phyloP scores from a whole-genome alignment of 495 filamentous ascomycete species.

The Haplographium delicatum region DNA sequence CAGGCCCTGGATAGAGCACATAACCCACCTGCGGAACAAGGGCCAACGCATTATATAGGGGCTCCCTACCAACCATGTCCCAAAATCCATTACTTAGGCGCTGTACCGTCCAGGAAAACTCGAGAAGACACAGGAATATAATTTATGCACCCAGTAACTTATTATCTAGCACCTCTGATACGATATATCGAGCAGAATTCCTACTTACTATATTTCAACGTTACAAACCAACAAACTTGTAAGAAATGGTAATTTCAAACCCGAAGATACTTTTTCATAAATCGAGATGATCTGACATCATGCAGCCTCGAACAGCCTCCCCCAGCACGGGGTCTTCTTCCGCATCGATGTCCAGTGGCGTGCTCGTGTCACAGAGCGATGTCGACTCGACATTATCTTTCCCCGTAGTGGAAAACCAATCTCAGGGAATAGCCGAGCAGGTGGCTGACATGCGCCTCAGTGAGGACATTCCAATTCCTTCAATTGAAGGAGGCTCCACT shows the following conservation, averaged over 20 bases:
- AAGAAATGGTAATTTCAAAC: background rate
- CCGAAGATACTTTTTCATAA: background rate
- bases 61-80: background rate
- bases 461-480: conserved; percentile 6
- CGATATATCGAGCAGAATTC: background rate
- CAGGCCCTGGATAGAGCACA: background rate
- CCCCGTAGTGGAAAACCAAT: background rate
- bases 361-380: conserved; percentile 6
- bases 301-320: background rate
- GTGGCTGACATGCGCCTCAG: background rate
- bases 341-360: background rate
- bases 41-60: background rate
- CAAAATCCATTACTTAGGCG: background rate
- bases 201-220: background rate
- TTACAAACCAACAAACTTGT: background rate
- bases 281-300: background rate
- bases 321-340: background rate
- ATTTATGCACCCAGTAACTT: background rate
- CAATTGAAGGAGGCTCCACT: conserved; percentile 7
- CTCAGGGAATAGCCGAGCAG: background rate
- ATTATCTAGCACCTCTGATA: background rate
- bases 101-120: background rate
- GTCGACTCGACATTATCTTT: background rate
- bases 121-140: background rate
- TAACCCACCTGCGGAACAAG: background rate